These are phyloP conservation scores for Dissophora ornata DNA, from an alignment of 192 early-diverging fungal genomes.

Conservation along the genomic window DNA sequence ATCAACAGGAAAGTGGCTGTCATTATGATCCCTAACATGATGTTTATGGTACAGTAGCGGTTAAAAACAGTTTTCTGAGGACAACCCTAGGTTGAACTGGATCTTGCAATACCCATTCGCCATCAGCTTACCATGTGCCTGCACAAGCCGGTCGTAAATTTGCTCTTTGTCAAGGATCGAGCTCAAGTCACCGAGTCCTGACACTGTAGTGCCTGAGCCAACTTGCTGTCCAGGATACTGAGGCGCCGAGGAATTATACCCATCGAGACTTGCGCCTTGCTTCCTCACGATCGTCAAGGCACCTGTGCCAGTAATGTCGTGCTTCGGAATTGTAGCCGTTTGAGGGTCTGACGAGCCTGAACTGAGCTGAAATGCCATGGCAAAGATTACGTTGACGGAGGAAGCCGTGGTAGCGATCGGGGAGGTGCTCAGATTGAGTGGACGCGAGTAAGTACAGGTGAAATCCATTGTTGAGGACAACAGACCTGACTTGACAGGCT, in stretches of 20 bases:
- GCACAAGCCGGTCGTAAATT: neutral
- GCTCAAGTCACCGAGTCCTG: neutral
- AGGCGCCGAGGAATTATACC: neutral
- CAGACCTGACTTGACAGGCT: conserved; percentile 14
- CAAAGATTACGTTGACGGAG: conserved; percentile 24
- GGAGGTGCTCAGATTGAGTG: conserved; percentile 7
- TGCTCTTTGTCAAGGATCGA: neutral
- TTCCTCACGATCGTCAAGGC: conserved; percentile 18
- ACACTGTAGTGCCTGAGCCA: neutral
- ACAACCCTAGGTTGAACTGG: no score
- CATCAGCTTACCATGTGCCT: conserved; percentile 32
- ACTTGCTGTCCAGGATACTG: no score
- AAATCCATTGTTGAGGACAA: conserved; percentile 3
- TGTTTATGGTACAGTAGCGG: no score
- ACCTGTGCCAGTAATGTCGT: conserved; percentile 18
- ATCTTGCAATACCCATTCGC: no score
- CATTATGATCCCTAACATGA: conserved; percentile 42
- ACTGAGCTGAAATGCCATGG: conserved; percentile 12
- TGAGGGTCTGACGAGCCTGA: conserved; percentile 16
- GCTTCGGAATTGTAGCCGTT: conserved; percentile 9
- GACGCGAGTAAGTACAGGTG: conserved; percentile 38
- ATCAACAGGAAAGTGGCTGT: conserved; percentile 29
- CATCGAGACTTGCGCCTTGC: conserved; percentile 11
- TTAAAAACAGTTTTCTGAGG: no score
- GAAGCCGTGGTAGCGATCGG: conserved; percentile 20